Base-by-base conservation (phyloP, 2,329 filamentous ascomycete genomes). In the Cladosporium sp. region DNA sequence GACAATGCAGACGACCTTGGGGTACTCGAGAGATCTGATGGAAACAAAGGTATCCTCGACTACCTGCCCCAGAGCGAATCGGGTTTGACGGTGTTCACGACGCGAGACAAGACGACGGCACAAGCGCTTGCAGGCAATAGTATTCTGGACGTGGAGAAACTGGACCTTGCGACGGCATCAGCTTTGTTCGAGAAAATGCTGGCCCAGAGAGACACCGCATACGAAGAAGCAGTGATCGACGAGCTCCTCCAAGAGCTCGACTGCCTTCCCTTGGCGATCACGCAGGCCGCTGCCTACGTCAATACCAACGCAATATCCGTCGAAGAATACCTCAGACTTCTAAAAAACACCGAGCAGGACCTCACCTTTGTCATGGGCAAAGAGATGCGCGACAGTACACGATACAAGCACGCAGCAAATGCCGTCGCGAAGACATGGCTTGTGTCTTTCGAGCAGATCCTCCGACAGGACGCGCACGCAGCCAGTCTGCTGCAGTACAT, bases 1-100 rank as follows among this genome's bases (percentile, higher is more conserved):
- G 71, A 72, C 52, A 71, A 72, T 54, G 71, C 68, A 3, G 71
- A 72, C n/a, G n/a, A n/a, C n/a, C n/a, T n/a, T n/a, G n/a, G n/a
- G n/a, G n/a, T n/a, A n/a, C n/a, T n/a, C n/a, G n/a, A n/a, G n/a
- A n/a, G n/a, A n/a, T n/a, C n/a, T n/a, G n/a, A n/a, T n/a, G n/a
- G n/a, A n/a, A 6, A 51, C 21, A 51, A 26, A 21, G 47, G 47
- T 26, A 12, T 51, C 21, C 47, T 51, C 21, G 47, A 51, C 47
- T 51, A 51, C 47, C 21, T 26, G 47, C 47, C 47, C 14, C 1
- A 51, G 21, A 51, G 47, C 47, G 47, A 2, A 1, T 14, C 1
- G 21, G 47, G 47, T 21, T 51, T 51, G 12, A 51, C 21, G 2
- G 3, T 51, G 47, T 51, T 51, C 24, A 51, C 47, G 7, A 51